These are phyloP conservation scores for Boletus tomentosulus DNA, from an alignment of 768 basidiomycete species.

Conservation along the genomic window DNA sequence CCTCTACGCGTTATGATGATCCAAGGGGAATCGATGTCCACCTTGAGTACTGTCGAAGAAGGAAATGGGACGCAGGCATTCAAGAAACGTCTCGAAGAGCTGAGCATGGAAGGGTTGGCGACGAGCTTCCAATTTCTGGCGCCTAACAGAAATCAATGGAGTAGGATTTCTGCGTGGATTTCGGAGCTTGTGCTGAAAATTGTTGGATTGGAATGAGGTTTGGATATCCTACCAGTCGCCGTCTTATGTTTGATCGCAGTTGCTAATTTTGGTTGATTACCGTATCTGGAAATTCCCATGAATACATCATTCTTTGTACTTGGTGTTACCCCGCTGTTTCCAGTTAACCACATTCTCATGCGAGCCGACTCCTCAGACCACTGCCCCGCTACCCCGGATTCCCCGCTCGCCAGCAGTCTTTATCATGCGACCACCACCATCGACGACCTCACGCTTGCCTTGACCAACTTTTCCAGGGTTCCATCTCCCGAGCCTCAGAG, in stretches of 20 bases:
- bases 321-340: neutral
- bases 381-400: constrained; percentile 46
- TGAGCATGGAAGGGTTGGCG: constrained; percentile 72
- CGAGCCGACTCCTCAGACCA: constrained; percentile 21
- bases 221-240: neutral
- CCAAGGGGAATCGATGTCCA: constrained; percentile 55
- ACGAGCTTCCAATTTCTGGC: constrained; percentile 69
- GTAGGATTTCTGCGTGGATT: constrained; percentile 73
- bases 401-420: constrained; percentile 48
- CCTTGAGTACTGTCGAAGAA: constrained; percentile 62
- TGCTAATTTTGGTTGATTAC: constrained; percentile 6
- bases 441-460: constrained; percentile 73
- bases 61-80: constrained; percentile 37
- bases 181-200: constrained; percentile 55
- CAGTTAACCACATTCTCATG: constrained; percentile 15
- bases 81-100: constrained; percentile 58
- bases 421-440: constrained; percentile 58
- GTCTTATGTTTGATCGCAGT: neutral
- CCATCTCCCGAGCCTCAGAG: constrained; percentile 67
- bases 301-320: neutral
- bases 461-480: constrained; percentile 67
- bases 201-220: constrained; percentile 34
- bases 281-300: constrained; percentile 20
- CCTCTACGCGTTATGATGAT: constrained; percentile 37
- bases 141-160: constrained; percentile 48